Evolutionary conservation across 805 yeast genomes (phyloP), one percentile per base, ranked within the genome.

Genomic region (Starmerella riodocensis): DNA sequence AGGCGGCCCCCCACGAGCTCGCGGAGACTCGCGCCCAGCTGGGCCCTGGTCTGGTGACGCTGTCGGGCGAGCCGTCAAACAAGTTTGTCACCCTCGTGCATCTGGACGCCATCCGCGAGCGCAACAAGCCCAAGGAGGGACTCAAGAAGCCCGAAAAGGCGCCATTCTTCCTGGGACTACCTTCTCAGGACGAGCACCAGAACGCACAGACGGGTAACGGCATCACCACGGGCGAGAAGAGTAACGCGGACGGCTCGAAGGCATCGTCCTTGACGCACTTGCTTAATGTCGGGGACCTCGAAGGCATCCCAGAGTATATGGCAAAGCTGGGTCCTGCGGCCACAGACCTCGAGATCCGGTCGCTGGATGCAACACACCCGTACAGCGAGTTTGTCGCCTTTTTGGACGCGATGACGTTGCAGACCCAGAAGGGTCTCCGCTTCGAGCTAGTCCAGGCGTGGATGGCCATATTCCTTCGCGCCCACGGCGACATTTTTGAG

Each of bases 111-210:
- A 88, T 91, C 50, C 83, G 75, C 53, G 73, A 70, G 56, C 73
- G 98, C 53, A 85, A 84, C 56, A 88, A 83, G 60, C 96, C 98
- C 18, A 75, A 66, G 37, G 95, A 84, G 56, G 79, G 88, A 1
- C 81, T 91, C 25, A 82, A 81, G 64, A 81, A 76, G 48, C 83
- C 94, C 1, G 80, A 79, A 48, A 70, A 74, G 45, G 74, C 82
- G 0, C 80, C 82, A 17, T 91, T 93, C 59, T 93, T 93, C 66
- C 64, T 91, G 43, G 59, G 38, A 41, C 46, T 59, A 4, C 60
- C 61, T 29, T 56, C 50, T 2, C 59, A 54, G 6, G 60, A 54
- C 2, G 53, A 49, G 0, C 53, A 48, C 3, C 45, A 51, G 45
- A 18, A 18, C 24, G 14, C 11, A 9, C 24, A 24, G 6, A 29